Evolutionary conservation across 148 eudicot genomes (phyloP).

Genomic region (Rhododendron simsii): DNA sequence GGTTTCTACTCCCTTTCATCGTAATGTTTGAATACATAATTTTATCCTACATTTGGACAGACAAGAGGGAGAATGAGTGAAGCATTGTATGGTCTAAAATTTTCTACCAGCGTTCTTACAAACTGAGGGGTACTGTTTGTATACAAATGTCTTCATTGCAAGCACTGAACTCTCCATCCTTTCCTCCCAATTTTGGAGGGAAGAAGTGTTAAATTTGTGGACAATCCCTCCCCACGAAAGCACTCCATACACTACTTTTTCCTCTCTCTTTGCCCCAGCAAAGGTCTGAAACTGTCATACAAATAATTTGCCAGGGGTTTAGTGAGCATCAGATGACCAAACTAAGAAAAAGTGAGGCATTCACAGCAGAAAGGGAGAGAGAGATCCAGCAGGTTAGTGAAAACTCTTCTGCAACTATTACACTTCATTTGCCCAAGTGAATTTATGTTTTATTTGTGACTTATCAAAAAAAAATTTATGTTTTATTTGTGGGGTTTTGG

Average conservation of each 20-base stretch:
- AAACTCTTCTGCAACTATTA: neutral
- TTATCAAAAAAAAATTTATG: no score
- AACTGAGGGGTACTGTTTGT: neutral
- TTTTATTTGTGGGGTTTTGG: neutral
- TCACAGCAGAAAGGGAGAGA: constrained; percentile 64
- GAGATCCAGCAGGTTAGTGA: constrained; percentile 67
- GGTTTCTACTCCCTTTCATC: neutral
- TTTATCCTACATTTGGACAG: neutral
- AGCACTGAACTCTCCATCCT: neutral
- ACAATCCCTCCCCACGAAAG: neutral
- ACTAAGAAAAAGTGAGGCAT: constrained; percentile 58
- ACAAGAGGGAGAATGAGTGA: neutral
- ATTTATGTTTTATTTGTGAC: neutral
- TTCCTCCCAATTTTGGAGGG: neutral
- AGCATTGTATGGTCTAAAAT: neutral
- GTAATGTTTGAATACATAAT: neutral
- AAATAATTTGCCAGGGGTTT: constrained; percentile 37
- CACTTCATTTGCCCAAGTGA: neutral
- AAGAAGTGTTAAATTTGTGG: neutral
- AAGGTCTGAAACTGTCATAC: neutral
- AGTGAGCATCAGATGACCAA: constrained; percentile 69
- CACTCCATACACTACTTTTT: neutral
- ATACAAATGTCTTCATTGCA: neutral
- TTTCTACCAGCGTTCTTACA: neutral
- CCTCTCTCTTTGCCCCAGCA: neutral